phyloP scores from a whole-genome alignment of 2,329 filamentous ascomycete genomes.

The Nothophaeocryptopus gaeumannii region DNA sequence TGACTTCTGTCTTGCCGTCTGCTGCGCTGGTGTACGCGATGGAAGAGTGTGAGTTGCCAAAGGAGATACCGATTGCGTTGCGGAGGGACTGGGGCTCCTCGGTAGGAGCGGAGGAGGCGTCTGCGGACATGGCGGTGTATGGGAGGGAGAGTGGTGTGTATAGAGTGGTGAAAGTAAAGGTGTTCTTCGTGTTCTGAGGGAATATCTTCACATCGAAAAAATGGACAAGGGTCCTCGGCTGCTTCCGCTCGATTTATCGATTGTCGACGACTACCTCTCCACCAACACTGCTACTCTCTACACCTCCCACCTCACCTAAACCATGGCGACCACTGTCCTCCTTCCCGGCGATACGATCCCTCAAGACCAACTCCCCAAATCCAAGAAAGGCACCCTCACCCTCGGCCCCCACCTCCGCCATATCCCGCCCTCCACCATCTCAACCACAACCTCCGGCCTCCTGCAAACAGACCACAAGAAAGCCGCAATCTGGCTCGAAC shows the following conservation, averaged over 20 bases:
- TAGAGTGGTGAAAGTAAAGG: neutral
- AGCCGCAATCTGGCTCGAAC: slow-evolving; percentile 76
- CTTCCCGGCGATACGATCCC: slow-evolving; percentile 80
- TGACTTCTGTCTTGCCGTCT: slow-evolving; percentile 94
- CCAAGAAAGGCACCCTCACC: slow-evolving; percentile 63
- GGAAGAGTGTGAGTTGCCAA: slow-evolving; percentile 97
- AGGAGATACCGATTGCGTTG: slow-evolving; percentile 86
- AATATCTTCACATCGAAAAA: neutral
- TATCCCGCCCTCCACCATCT: slow-evolving; percentile 71
- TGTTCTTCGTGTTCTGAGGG: slow-evolving; percentile 1
- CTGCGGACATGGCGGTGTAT: slow-evolving; percentile 47
- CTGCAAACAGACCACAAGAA: slow-evolving; percentile 68
- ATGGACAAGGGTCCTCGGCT: slow-evolving; percentile 1
- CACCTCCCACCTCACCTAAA: slow-evolving; percentile 1
- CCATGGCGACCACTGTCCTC: slow-evolving; percentile 53
- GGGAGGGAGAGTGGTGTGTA: neutral
- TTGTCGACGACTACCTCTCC: slow-evolving; percentile 4
- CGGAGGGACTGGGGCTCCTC: slow-evolving; percentile 28
- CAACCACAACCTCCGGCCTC: slow-evolving; percentile 65
- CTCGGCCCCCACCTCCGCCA: slow-evolving; percentile 82
- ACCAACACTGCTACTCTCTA: neutral
- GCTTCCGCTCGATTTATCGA: neutral
- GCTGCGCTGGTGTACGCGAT: slow-evolving; percentile 76
- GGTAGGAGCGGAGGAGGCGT: slow-evolving; percentile 51
- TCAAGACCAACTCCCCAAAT: slow-evolving; percentile 63